Evolutionary conservation across 2,329 filamentous ascomycete genomes (phyloP).

Genomic region (Raffaelea deltoideospora): DNA sequence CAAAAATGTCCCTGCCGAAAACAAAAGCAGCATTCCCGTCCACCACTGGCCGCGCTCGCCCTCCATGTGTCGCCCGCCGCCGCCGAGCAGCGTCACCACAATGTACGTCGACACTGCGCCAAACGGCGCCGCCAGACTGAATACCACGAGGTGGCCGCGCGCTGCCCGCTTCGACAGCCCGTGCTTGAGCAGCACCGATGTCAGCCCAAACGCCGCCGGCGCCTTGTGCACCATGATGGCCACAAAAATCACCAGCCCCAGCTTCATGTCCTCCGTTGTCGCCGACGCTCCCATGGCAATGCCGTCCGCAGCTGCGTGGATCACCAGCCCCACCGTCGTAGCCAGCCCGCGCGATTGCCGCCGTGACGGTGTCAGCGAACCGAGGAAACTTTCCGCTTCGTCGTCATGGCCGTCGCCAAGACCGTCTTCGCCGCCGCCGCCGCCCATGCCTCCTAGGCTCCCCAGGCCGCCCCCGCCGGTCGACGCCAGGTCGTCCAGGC

Average conservation of each 20-base stretch:
- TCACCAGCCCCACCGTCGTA: conserved; percentile 89
- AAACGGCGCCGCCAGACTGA: conserved; percentile 77
- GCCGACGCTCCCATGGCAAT: conserved; percentile 90
- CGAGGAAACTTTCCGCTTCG: conserved; percentile 40
- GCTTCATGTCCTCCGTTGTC: conserved; percentile 52
- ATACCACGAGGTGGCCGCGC: conserved; percentile 72
- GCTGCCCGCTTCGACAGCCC: conserved; percentile 78
- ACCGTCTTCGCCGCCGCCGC: conserved; percentile 2
- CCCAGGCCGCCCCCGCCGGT: conserved; percentile 18
- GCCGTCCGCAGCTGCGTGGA: conserved; percentile 87
- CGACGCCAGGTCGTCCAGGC: conserved; percentile 58
- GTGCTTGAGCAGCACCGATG: conserved; percentile 78
- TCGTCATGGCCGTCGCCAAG: conserved; percentile 1
- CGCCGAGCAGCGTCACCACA: conserved; percentile 57
- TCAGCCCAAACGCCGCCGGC: conserved; percentile 86
- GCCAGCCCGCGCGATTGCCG: conserved; percentile 50
- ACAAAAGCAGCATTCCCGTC: conserved; percentile 86
- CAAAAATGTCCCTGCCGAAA: conserved; percentile 91
- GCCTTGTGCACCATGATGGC: conserved; percentile 98
- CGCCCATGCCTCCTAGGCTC: not conserved
- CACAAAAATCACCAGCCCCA: conserved; percentile 85
- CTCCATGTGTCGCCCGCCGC: conserved; percentile 43
- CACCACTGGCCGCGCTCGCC: conserved; percentile 62
- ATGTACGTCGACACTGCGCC: conserved; percentile 77
- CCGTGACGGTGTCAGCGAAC: conserved; percentile 39